Base-by-base conservation (phyloP, 768 basidiomycete species). In the Hypholoma sublateritium region DNA sequence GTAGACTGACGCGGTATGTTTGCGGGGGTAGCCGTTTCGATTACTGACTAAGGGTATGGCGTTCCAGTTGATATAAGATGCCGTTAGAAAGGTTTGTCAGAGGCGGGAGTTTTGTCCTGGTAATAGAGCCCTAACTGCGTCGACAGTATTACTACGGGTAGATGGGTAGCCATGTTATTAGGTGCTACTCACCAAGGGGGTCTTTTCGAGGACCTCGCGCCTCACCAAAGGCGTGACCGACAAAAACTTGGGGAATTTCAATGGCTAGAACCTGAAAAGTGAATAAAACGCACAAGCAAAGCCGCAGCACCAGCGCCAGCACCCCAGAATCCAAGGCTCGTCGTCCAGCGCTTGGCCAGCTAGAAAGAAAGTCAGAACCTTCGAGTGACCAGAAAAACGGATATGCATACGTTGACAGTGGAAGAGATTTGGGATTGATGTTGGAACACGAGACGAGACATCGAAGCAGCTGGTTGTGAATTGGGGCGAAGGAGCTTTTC, bases 161-260 rank as follows among this genome's bases (percentile, higher is more conserved):
- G 22, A 37, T n/a, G n/a, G n/a, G n/a, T 46, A 39, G 36, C 53
- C 35, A 46, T 52, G 56, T 61, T 47, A 47, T 14, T 43, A 14
- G 11, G 36, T 12, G 59, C 35, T 25, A 65, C 87, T 69, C 67
- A 93, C 92, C 50, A 91, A 65, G 3, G 92, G 92, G 36, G 89
- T 71, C 64, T 92, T 90, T 59, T 82, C 70, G 41, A 94, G 74
- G 59, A 93, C 67, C 66, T 85, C 88, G 41, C 86, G 84, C 73
- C 84, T 88, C 61, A 94, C 88, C 42, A 92, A 78, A n/a, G 92
- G 92, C 0, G 91, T 93, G 47, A 90, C 89, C 5, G 91, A 93
- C 50, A 93, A 79, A 35, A 93, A 61, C 88, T 91, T 9, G 17
- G 17, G 9, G 6, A 19, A 17, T 36, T 44, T 36, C 28, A 35